These are phyloP conservation scores for Scheffersomyces coipomensis DNA, from an alignment of 805 yeast genomes.

Conservation along the genomic window DNA sequence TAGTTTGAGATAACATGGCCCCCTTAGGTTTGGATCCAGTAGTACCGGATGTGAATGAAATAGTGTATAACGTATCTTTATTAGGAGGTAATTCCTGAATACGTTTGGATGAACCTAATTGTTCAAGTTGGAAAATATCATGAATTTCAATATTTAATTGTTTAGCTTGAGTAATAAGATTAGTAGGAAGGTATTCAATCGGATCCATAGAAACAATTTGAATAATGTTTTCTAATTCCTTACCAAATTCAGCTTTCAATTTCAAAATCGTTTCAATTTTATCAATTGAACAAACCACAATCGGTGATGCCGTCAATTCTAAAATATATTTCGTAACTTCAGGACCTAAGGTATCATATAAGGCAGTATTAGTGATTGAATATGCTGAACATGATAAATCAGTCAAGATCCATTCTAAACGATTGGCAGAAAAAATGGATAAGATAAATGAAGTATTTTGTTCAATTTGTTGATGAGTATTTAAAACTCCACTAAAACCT, in stretches of 20 bases:
- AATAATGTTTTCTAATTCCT: conserved; percentile 40
- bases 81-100: conserved; percentile 24
- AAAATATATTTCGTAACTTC: conserved; percentile 33
- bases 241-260: conserved; percentile 34
- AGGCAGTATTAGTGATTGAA: conserved; percentile 36
- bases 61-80: conserved; percentile 35
- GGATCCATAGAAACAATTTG: conserved; percentile 57
- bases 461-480: conserved; percentile 9
- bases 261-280: conserved; percentile 49
- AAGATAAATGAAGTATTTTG: conserved; percentile 29
- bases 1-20: conserved; percentile 47
- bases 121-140: conserved; percentile 31
- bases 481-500: conserved; percentile 1
- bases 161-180: conserved; percentile 20
- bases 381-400: conserved; percentile 33
- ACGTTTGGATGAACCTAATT: conserved; percentile 39
- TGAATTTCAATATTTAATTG: conserved; percentile 20
- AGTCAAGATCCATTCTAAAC: conserved; percentile 36
- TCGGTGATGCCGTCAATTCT: conserved; percentile 34
- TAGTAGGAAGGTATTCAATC: conserved; percentile 13
- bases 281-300: conserved; percentile 51
- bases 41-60: conserved; percentile 55
- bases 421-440: conserved; percentile 31
- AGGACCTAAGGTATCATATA: conserved; percentile 41
- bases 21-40: conserved; percentile 79